Evolutionary conservation across 306 rosid genomes (phyloP).

Genomic region (Cicer cuneatum): DNA sequence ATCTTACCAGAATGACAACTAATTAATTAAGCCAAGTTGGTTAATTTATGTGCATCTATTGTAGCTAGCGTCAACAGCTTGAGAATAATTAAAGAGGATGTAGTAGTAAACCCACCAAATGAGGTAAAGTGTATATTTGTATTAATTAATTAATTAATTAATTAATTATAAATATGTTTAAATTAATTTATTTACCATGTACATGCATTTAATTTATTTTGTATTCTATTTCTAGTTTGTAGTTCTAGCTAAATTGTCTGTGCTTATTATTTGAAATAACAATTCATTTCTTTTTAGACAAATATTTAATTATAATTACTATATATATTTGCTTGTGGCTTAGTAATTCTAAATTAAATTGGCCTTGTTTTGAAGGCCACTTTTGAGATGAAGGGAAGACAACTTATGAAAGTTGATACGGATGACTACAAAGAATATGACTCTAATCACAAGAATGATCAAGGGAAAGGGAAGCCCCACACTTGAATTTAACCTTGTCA

Average conservation of each 20-base stretch:
- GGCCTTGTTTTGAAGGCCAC: constrained; percentile 27
- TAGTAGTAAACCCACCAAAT: constrained; percentile 41
- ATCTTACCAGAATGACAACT: constrained; percentile 17
- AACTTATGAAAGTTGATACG: constrained; percentile 52
- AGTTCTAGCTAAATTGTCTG: not conserved
- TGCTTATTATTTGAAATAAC: not conserved
- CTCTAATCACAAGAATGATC: constrained; percentile 59
- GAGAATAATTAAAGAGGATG: constrained; percentile 40
- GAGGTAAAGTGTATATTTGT: constrained; percentile 45
- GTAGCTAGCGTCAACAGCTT: constrained; percentile 51
- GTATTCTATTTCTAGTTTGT: not conserved
- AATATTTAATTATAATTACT: no score
- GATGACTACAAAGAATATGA: constrained; percentile 48
- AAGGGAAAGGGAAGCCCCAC: constrained; percentile 51
- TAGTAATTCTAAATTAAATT: not conserved
- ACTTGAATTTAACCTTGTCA: constrained; percentile 32
- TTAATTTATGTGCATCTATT: constrained; percentile 35
- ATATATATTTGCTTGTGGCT: not conserved
- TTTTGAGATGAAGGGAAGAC: constrained; percentile 44
- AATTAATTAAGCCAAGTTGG: constrained; percentile 19
- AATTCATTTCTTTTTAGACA: no score
- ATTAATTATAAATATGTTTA: not conserved
- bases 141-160: not conserved
- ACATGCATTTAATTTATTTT: constrained; percentile 15
- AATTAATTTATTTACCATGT: not conserved